A percentile compares a stretch with the other conserved stretches of the same genome.
Evolutionary conservation across 148 eudicot species (phyloP).

Genomic region (Amaranthus palmeri): DNA sequence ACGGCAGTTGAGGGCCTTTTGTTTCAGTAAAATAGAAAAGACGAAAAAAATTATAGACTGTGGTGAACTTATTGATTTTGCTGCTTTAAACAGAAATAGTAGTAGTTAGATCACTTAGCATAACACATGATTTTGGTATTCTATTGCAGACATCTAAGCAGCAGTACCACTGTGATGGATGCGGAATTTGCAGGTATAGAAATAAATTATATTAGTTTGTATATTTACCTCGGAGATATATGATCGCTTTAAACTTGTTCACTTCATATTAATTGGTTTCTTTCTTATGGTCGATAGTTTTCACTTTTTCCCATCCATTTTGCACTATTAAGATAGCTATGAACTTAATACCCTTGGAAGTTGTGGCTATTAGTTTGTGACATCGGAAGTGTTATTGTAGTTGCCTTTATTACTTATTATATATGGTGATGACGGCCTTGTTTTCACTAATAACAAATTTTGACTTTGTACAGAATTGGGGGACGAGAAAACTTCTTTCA

Average conservation of each 20-base stretch:
- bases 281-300: not conserved
- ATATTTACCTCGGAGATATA: not conserved
- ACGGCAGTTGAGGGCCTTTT: not conserved
- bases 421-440: not conserved
- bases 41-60: too few species aligned
- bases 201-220: not conserved
- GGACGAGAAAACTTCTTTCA: slow-evolving; percentile 73
- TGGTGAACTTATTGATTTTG: not conserved
- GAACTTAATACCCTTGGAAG: not conserved
- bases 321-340: not conserved
- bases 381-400: not conserved
- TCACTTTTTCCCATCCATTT: not conserved
- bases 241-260: not conserved
- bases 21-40: not conserved
- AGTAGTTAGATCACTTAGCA: not conserved
- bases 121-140: slow-evolving; percentile 9
- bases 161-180: slow-evolving; percentile 75
- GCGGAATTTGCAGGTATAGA: slow-evolving; percentile 85
- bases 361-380: not conserved
- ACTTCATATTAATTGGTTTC: not conserved
- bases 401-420: not conserved
- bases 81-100: not conserved
- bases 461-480: slow-evolving; percentile 46
- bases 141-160: slow-evolving; percentile 54
- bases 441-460: not conserved